Conservation (phyloP, 768 basidiomycete species). For the Panaeolus cyanescens region DNA sequence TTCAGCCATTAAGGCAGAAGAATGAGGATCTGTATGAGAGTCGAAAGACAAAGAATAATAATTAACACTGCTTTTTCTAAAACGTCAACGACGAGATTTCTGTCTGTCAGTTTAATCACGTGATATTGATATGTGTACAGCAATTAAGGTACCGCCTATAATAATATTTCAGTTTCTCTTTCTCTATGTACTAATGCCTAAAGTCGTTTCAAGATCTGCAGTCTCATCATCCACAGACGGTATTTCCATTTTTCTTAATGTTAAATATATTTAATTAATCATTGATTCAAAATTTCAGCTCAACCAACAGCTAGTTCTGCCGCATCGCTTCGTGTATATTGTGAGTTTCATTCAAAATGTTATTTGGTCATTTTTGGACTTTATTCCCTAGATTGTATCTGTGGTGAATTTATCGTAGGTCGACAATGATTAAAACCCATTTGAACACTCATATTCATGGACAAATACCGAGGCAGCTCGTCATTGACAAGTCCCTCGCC, state of each 20-base stretch:
- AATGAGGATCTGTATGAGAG: conserved; percentile 13
- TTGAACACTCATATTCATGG: background rate
- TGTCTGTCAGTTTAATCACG: conserved; percentile 9
- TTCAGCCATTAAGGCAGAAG: conserved; percentile 65
- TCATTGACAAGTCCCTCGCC: conserved; percentile 75
- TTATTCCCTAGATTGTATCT: conserved; percentile 77
- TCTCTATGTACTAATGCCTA: conserved; percentile 64
- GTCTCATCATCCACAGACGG: conserved; percentile 89
- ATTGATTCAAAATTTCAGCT: conserved; percentile 42
- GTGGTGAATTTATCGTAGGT: conserved; percentile 84
- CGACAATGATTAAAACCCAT: background rate
- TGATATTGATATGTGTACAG: conserved; percentile 5
- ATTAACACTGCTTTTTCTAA: conserved; percentile 9
- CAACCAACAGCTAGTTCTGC: conserved; percentile 79
- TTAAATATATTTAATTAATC: background rate
- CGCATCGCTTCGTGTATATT: conserved; percentile 79
- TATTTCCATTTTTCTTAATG: conserved; percentile 31
- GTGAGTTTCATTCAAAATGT: conserved; percentile 41
- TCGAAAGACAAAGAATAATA: conserved; percentile 11
- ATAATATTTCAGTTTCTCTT: background rate
- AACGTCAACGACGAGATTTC: conserved; percentile 1
- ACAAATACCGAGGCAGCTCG: conserved; percentile 50
- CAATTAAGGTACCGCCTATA: background rate
- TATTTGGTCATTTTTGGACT: conserved; percentile 10
- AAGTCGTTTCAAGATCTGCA: conserved; percentile 87